phyloP scores from a whole-genome alignment of 2,329 filamentous ascomycete genomes.

The Colletotrichum destructivum region DNA sequence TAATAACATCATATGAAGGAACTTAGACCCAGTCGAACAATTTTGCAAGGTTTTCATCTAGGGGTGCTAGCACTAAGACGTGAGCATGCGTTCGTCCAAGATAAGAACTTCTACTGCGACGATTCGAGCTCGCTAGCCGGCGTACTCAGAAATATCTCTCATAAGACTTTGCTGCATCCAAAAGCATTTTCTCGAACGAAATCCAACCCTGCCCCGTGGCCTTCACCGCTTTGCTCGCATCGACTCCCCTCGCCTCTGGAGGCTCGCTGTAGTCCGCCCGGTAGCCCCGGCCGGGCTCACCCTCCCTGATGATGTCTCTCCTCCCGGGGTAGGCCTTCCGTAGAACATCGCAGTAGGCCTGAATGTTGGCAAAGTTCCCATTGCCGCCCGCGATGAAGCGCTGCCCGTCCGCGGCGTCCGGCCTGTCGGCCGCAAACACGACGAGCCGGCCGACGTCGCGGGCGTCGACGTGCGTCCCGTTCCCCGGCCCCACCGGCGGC shows the following conservation, averaged over 20 bases:
- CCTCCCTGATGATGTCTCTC: conserved; percentile 25
- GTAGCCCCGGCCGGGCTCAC: conserved; percentile 34
- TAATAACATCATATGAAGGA: too few species aligned
- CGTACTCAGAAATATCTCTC: conserved; percentile 26
- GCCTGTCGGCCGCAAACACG: conserved; percentile 26
- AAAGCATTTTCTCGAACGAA: conserved; percentile 29
- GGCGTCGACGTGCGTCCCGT: conserved; percentile 37
- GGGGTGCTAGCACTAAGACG: too few species aligned
- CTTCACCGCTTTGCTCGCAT: conserved; percentile 38
- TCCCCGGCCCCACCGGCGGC: conserved; percentile 11
- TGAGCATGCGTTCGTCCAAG: too few species aligned
- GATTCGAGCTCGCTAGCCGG: not conserved
- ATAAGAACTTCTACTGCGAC: too few species aligned
- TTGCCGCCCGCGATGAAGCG: conserved; percentile 31
- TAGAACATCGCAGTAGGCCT: conserved; percentile 33
- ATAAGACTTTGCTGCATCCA: conserved; percentile 39
- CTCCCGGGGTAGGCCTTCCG: conserved; percentile 24
- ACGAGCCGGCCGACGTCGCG: conserved; percentile 36
- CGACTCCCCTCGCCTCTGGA: conserved; percentile 9
- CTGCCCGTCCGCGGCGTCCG: not conserved
- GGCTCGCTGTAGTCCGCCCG: conserved; percentile 29
- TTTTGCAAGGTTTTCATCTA: too few species aligned
- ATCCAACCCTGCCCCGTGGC: conserved; percentile 27
- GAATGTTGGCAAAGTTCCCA: conserved; percentile 20
- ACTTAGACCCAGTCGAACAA: too few species aligned